Percentiles rank a stretch among this genome's conserved stretches.
phyloP scores from a whole-genome alignment of 2,329 filamentous ascomycete genomes.

The Byssoonygena ceratinophila region DNA sequence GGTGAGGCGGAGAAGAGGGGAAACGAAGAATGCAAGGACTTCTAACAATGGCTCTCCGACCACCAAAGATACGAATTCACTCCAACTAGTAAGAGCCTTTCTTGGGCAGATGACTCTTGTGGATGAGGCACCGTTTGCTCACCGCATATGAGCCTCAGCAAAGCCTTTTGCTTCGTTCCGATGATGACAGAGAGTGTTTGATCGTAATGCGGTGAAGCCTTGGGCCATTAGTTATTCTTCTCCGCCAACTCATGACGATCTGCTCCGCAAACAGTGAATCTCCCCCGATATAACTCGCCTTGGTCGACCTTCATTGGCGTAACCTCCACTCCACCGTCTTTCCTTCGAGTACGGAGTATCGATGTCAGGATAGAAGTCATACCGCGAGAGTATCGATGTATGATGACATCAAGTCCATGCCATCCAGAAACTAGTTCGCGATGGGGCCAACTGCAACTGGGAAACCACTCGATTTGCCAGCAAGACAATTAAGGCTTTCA shows the following conservation, averaged over 20 bases:
- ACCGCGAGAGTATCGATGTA: background rate
- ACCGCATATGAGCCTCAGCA: constrained; percentile 3
- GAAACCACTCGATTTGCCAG: background rate
- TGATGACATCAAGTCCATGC: constrained; percentile 4
- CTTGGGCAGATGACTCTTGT: constrained; percentile 4
- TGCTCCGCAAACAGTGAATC: background rate
- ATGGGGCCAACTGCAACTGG: background rate
- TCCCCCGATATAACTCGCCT: background rate
- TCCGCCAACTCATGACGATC: background rate
- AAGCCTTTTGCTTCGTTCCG: background rate
- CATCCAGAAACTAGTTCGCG: background rate
- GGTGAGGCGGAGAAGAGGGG: background rate
- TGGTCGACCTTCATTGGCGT: background rate
- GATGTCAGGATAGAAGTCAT: background rate
- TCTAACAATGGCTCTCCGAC: background rate
- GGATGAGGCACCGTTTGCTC: constrained; percentile 4
- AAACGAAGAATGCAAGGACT: background rate
- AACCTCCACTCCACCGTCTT: background rate
- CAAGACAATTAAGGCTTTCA: background rate
- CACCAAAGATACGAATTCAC: background rate
- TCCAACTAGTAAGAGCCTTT: background rate
- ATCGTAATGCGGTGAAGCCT: constrained; percentile 6
- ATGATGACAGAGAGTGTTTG: background rate
- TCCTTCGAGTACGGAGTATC: background rate
- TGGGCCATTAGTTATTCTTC: background rate